Conservation (phyloP, 192 early-diverging fungal genomes). For the Backusella luteola region DNA sequence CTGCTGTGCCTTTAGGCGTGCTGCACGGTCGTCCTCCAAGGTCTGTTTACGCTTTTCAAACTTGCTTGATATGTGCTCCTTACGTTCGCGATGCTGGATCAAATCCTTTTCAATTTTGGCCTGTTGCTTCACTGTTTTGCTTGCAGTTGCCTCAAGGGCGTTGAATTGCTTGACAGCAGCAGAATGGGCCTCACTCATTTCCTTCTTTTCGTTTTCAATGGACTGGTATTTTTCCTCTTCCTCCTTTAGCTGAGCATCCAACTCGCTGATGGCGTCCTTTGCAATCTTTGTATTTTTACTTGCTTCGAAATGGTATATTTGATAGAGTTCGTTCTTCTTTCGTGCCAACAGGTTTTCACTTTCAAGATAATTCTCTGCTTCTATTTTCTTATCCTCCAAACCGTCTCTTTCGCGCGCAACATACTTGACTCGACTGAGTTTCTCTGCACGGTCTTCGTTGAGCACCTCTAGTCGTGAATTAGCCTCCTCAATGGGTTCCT, state of each 20-base stretch:
- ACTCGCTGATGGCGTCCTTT: slow-evolving; percentile 44
- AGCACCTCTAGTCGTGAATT: slow-evolving; percentile 68
- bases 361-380: slow-evolving; percentile 78
- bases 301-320: slow-evolving; percentile 67
- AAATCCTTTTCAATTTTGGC: slow-evolving; percentile 74
- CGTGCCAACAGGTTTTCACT: slow-evolving; percentile 76
- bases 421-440: slow-evolving; percentile 81
- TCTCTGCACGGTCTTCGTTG: slow-evolving; percentile 74
- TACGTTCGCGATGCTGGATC: slow-evolving; percentile 83
- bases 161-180: slow-evolving; percentile 58
- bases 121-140: slow-evolving; percentile 60
- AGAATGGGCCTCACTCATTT: slow-evolving; percentile 60
- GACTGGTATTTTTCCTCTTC: slow-evolving; percentile 61
- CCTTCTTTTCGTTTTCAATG: slow-evolving; percentile 61
- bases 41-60: slow-evolving; percentile 73
- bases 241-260: slow-evolving; percentile 52
- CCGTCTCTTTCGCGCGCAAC: slow-evolving; percentile 85
- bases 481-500: slow-evolving; percentile 78
- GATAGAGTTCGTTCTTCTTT: slow-evolving; percentile 76
- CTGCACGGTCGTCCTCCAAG: slow-evolving; percentile 61
- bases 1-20: slow-evolving; percentile 55
- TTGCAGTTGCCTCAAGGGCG: slow-evolving; percentile 42
- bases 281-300: slow-evolving; percentile 48
- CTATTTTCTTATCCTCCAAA: slow-evolving; percentile 76
- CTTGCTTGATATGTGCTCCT: slow-evolving; percentile 77